These are phyloP conservation scores for Aspergillus aculeatinus DNA, from an alignment of 2,329 filamentous ascomycete species.

Conservation along the genomic window DNA sequence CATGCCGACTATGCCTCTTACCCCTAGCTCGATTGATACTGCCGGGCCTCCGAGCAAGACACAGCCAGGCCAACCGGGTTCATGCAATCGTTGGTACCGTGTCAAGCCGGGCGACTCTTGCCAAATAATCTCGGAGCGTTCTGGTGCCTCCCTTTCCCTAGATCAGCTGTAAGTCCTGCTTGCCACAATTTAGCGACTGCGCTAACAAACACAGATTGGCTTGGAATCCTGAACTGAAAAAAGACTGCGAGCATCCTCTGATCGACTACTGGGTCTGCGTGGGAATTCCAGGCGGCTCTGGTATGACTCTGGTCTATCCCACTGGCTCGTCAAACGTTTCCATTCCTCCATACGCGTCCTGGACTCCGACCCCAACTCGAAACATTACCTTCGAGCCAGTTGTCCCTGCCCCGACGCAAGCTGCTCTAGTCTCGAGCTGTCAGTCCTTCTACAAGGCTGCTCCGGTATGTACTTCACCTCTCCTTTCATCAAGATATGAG, in stretches of 20 bases:
- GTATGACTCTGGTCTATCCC: constrained; percentile 3
- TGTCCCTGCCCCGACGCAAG: constrained; percentile 7
- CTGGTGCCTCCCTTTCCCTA: constrained; percentile 1
- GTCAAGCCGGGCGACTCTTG: constrained; percentile 15
- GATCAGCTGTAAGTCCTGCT: constrained; percentile 9
- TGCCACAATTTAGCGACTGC: background rate
- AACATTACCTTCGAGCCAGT: background rate
- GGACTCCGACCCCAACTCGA: background rate
- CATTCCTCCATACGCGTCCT: constrained; percentile 4
- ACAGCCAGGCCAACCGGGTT: constrained; percentile 9
- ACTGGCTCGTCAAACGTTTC: background rate
- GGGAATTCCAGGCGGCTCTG: background rate
- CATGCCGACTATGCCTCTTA: background rate
- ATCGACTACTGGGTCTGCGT: constrained; percentile 15
- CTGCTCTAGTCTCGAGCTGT: constrained; percentile 2
- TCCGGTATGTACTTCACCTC: background rate
- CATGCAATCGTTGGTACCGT: constrained; percentile 14
- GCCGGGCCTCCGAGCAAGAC: constrained; percentile 16
- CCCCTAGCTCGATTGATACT: background rate
- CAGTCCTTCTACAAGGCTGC: constrained; percentile 9
- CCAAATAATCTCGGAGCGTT: constrained; percentile 5
- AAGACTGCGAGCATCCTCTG: constrained; percentile 10
- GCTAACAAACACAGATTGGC: constrained; percentile 7
- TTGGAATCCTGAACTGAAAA: constrained; percentile 15
- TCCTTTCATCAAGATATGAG: too few species aligned